Conservation (phyloP, 805 yeast genomes). For the Spathaspora hagerdaliae region DNA sequence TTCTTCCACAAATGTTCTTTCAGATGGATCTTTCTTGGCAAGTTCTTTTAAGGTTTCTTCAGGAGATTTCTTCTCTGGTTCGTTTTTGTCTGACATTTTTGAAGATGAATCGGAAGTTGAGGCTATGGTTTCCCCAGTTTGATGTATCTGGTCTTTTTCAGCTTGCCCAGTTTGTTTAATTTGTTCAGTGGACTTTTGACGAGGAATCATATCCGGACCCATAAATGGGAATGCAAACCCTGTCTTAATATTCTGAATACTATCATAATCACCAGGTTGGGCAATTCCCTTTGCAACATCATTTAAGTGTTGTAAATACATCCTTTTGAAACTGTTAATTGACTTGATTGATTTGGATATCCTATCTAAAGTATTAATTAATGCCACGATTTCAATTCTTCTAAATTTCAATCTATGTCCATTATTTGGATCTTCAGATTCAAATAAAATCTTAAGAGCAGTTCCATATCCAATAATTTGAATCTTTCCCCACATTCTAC, state of each 20-base stretch:
- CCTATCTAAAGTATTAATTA: constrained; percentile 89
- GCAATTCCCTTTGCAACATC: constrained; percentile 37
- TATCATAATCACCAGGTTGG: constrained; percentile 40
- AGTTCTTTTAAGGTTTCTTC: constrained; percentile 1
- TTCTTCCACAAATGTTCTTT: constrained; percentile 31
- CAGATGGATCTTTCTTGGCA: constrained; percentile 2
- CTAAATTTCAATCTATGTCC: constrained; percentile 57
- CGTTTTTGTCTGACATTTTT: background rate
- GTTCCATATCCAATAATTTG: constrained; percentile 98
- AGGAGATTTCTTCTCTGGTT: background rate
- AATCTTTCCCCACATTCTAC: constrained; percentile 96
- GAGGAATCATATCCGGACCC: background rate
- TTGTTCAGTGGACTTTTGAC: background rate
- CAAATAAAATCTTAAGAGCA: constrained; percentile 85
- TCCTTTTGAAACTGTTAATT: constrained; percentile 61
- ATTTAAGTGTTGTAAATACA: constrained; percentile 44
- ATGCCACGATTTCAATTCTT: constrained; percentile 82
- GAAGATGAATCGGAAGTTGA: background rate
- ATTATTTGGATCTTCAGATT: constrained; percentile 52
- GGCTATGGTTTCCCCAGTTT: background rate
- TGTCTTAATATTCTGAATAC: constrained; percentile 12
- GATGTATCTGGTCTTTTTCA: background rate
- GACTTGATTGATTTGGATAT: constrained; percentile 79
- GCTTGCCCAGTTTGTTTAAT: constrained; percentile 1
- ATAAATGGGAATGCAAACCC: constrained; percentile 40